Evolutionary conservation across 129 eudicot species (phyloP), one percentile per base, ranked within the genome.

Genomic region (Centrapalus pauciflorus): DNA sequence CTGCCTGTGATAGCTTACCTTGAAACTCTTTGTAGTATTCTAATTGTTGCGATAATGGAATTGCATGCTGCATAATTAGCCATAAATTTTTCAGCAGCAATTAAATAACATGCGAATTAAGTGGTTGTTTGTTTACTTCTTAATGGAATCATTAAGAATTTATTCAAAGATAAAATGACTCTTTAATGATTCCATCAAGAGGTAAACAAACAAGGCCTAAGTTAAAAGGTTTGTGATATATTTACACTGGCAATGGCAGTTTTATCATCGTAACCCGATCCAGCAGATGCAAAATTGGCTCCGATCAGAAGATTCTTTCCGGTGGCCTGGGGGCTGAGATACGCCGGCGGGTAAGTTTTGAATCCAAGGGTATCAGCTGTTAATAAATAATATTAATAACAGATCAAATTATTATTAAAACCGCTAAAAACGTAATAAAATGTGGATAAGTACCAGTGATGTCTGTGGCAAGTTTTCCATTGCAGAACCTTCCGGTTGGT

Each of bases 251-350:
- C 64, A 54, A 61, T 4, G 63, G 98, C 81, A n/a, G 98, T 83
- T 75, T 74, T 78, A 20, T 92, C 96, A 76, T 92, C 98, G 61
- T 77, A 92, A 48, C 98, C 98, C 55, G 96, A 70, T 72, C 89
- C 98, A 26, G 98, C 98, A 17, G 98, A 92, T 13, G 96, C 98
- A 48, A 92, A 92, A 56, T 88, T 92, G 37, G 91, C 87, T 56
- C 98, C 98, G 29, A 81, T 69, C 4, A 92, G 87, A 63, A 92
- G 96, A 63, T 83, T 83, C 41, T 86, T 82, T 43, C 96, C 96
- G 8, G 95, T 55, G 24, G 98, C 96, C 38, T 88, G 82, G 0
- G 98, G 98, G 84, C 98, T 92, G 45, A 88, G 89, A 72, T 92
- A 92, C 6, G 98, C 95, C 11, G 96, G 85, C 5, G 98, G 84